phyloP scores from a whole-genome alignment of 176 grass and related monocot genomes.

The Cocos nucifera region DNA sequence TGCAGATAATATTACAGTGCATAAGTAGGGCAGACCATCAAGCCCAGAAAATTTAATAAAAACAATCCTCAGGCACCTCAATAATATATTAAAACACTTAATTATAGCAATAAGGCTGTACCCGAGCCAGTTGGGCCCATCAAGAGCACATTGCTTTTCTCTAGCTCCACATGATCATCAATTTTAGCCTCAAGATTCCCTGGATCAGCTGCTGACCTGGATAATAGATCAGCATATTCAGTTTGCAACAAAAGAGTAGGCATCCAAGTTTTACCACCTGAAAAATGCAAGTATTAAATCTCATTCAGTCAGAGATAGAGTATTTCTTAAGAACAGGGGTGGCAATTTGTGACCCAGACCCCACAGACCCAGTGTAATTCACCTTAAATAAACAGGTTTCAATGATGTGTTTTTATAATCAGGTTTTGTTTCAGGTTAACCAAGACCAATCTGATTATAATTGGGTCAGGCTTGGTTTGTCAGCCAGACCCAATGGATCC shows the following conservation, averaged over 20 bases:
- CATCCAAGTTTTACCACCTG: too few relatives aligned
- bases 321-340: too few relatives aligned
- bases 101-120: constrained; percentile 12
- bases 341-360: too few relatives aligned
- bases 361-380: too few relatives aligned
- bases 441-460: too few relatives aligned
- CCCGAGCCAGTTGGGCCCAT: constrained; percentile 97
- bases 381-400: too few relatives aligned
- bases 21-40: constrained; percentile 23
- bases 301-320: neutral
- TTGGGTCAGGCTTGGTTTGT: too few relatives aligned
- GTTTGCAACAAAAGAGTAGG: neutral
- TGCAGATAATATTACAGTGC: constrained; percentile 19
- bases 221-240: constrained; percentile 28
- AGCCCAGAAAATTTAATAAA: neutral
- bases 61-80: too few relatives aligned
- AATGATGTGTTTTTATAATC: too few relatives aligned
- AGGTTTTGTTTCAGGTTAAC: too few relatives aligned
- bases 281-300: too few relatives aligned
- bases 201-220: constrained; percentile 45
- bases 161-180: constrained; percentile 83
- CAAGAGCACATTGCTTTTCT: constrained; percentile 97
- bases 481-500: too few relatives aligned
- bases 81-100: neutral
- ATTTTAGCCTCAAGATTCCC: constrained; percentile 24